Evolutionary conservation across 805 yeast genomes (phyloP), one percentile per base, ranked within the genome.

Genomic region (Zygoascus biomembranicola): DNA sequence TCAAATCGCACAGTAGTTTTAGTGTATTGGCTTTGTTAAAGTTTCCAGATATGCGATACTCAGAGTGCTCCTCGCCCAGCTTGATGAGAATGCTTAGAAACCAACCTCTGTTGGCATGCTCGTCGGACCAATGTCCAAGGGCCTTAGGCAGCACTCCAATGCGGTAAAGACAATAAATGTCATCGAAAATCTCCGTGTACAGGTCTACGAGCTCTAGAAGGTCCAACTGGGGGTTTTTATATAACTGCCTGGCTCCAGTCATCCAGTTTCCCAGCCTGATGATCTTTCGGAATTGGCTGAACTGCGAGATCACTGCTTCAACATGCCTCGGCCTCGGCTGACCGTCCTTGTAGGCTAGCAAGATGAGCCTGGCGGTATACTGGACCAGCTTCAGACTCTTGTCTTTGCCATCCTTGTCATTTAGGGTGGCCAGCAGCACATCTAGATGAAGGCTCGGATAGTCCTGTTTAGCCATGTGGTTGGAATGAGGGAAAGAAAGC

Each of bases 231-330:
- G 52, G 54, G n/a, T 43, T 32, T 23, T 52, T 51, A 28, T 43
- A 23, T 32, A 55, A 43, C n/a, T 35, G 37, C 18, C 54, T 47
- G 5, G 35, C 51, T 2, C 61, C 55, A 14, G 50, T 54, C 23
- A 62, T 31, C 67, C 66, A 66, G 51, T 65, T 65, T 26, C 65
- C 66, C 18, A 66, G 52, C 43, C 66, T 60, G 43, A 66, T 63
- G 47, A 65, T 54, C 49, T 62, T 63, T 42, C 69, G 61, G 35
- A 65, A 65, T 58, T 55, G 57, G 13, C 66, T 61, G 9, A 66
- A 53, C 32, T 64, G 57, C 13, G 61, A 54, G 5, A 59, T 63
- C 50, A 63, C 47, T 8, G 63, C 62, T 9, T 51, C 51, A n/a
- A 64, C 46, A 11, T 32, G 39, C 45, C 41, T 19, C 19, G 49